Conservation (phyloP, 2,329 filamentous ascomycete genomes). For the Ophiostoma quercus region DNA sequence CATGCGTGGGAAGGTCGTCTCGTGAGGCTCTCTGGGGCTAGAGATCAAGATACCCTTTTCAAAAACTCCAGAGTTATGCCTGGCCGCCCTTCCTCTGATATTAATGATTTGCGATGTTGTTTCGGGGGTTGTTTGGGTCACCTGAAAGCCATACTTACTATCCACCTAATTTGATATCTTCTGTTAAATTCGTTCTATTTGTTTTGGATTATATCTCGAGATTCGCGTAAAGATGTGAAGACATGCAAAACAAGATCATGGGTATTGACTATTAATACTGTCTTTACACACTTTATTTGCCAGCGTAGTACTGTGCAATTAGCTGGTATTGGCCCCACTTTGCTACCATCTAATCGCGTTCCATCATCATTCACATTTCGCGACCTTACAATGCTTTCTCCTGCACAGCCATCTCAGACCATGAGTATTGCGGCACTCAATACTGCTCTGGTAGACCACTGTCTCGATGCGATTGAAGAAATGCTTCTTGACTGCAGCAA, state of each 20-base stretch:
- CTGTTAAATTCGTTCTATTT: too few relatives aligned
- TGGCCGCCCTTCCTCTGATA: not conserved
- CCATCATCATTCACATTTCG: not conserved
- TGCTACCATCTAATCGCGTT: not conserved
- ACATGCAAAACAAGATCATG: not conserved
- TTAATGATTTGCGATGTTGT: not conserved
- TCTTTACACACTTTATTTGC: not conserved
- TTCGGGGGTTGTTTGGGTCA: not conserved
- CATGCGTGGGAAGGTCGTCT: not conserved
- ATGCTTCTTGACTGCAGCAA: conserved; percentile 17
- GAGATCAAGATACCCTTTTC: not conserved
- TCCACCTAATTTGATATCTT: too few relatives aligned
- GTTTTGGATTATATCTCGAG: not conserved
- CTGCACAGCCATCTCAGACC: not conserved
- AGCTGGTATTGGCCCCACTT: not conserved
- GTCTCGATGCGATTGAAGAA: conserved; percentile 24
- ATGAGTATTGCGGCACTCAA: not conserved
- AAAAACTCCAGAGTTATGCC: not conserved
- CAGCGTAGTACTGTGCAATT: not conserved
- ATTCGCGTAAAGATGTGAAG: not conserved
- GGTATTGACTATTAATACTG: not conserved
- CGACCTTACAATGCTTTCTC: not conserved
- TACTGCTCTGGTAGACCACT: conserved; percentile 19
- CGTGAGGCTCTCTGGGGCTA: not conserved
- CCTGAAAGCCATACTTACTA: too few relatives aligned